A percentile compares a stretch with the other conserved stretches of the same genome.
These are phyloP conservation scores for Vitis vinifera DNA, from an alignment of 164 flowering plant genomes.

Conservation along the genomic window DNA sequence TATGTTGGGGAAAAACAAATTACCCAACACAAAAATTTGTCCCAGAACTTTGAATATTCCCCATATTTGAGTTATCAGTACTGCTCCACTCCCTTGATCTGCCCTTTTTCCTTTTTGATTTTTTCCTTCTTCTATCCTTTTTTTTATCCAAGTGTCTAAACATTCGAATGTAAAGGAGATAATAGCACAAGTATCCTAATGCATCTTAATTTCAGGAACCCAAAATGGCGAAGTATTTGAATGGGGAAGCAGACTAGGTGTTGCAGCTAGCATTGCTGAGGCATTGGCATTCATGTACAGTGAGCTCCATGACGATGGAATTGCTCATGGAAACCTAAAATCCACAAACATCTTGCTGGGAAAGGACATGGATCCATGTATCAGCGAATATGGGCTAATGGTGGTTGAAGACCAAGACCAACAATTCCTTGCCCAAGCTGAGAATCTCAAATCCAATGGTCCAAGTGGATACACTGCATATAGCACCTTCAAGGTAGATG, in stretches of 20 bases:
- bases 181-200: background rate
- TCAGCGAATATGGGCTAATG: slow-evolving; percentile 68
- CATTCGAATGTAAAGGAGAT: too few relatives aligned
- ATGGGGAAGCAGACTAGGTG: slow-evolving; percentile 58
- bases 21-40: too few relatives aligned
- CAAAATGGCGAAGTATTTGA: slow-evolving; percentile 38
- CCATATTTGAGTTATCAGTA: too few relatives aligned
- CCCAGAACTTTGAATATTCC: too few relatives aligned
- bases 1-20: too few relatives aligned
- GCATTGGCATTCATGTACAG: slow-evolving; percentile 60
- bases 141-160: background rate
- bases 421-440: slow-evolving; percentile 10
- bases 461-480: background rate
- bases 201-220: slow-evolving; percentile 31
- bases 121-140: too few relatives aligned
- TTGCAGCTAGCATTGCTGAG: slow-evolving; percentile 46
- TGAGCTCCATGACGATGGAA: slow-evolving; percentile 36
- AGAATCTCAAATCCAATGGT: slow-evolving; percentile 9
- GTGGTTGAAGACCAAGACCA: slow-evolving; percentile 26
- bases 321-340: slow-evolving; percentile 69
- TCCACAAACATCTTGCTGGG: slow-evolving; percentile 63
- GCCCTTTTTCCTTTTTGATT: too few relatives aligned
- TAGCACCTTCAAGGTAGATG: slow-evolving; percentile 40
- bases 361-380: slow-evolving; percentile 46
- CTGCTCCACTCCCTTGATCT: too few relatives aligned